A percentile compares a stretch with the other conserved stretches of the same genome.
phyloP scores from a whole-genome alignment of 495 filamentous ascomycete species.

The Cudoniella acicularis region DNA sequence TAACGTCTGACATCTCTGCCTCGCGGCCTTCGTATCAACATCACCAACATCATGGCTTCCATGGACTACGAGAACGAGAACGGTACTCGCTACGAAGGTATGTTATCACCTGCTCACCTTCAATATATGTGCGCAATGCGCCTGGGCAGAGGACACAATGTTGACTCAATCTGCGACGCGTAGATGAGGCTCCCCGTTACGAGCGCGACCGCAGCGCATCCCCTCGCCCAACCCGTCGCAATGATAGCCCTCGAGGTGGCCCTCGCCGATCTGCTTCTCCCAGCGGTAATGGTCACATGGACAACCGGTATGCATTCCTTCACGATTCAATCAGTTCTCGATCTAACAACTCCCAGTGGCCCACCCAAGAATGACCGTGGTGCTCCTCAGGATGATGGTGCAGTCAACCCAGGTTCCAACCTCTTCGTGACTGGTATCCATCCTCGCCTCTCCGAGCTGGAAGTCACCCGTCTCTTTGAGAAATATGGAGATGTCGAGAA shows the following conservation, averaged over 20 bases:
- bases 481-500: slow-evolving; percentile 99
- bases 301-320: slow-evolving; percentile 63
- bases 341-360: slow-evolving; percentile 31
- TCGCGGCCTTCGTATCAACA: slow-evolving; percentile 6
- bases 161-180: slow-evolving; percentile 30
- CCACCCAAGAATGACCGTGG: slow-evolving; percentile 51
- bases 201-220: slow-evolving; percentile 85
- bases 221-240: slow-evolving; percentile 70
- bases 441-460: slow-evolving; percentile 84
- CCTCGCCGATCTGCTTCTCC: slow-evolving; percentile 78
- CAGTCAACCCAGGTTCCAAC: slow-evolving; percentile 90
- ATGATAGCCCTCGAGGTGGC: slow-evolving; percentile 61
- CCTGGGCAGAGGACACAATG: slow-evolving; percentile 23
- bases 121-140: background rate
- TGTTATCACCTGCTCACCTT: background rate
- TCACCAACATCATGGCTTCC: slow-evolving; percentile 42
- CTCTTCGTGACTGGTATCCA: slow-evolving; percentile 99
- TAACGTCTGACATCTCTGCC: slow-evolving; percentile 3
- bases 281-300: slow-evolving; percentile 52
- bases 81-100: slow-evolving; percentile 79
- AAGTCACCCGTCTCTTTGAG: slow-evolving; percentile 92
- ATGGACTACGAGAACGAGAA: slow-evolving; percentile 88
- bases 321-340: slow-evolving; percentile 33
- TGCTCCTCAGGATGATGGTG: slow-evolving; percentile 66
- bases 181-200: slow-evolving; percentile 75